Percentiles rank a stretch among this genome's conserved stretches.
Evolutionary conservation across 2,329 filamentous ascomycete species (phyloP).

Genomic region (Xylariaceae sp.): DNA sequence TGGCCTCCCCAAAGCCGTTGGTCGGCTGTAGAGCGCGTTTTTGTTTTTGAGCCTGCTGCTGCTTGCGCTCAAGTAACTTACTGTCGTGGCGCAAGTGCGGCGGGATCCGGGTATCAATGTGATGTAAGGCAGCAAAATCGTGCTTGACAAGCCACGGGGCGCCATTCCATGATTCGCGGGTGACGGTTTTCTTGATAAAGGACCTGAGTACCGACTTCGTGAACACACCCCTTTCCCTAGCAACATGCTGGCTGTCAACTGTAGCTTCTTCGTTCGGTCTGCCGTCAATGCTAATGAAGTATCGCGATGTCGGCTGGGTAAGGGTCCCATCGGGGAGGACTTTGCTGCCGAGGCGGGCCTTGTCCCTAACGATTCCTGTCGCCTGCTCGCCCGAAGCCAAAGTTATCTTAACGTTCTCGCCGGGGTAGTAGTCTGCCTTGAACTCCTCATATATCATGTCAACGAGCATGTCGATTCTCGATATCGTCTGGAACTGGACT

Average conservation of each 20-base stretch:
- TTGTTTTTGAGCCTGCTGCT: slow-evolving; percentile 57
- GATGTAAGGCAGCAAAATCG: slow-evolving; percentile 73
- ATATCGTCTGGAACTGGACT: slow-evolving; percentile 85
- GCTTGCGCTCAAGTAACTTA: slow-evolving; percentile 70
- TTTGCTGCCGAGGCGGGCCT: slow-evolving; percentile 65
- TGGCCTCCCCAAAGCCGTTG: slow-evolving; percentile 32
- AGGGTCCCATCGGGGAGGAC: slow-evolving; percentile 60
- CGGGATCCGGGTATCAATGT: slow-evolving; percentile 82
- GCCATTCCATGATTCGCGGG: slow-evolving; percentile 86
- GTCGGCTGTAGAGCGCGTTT: slow-evolving; percentile 46
- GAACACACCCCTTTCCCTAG: slow-evolving; percentile 82
- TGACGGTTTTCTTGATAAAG: slow-evolving; percentile 93
- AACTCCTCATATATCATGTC: slow-evolving; percentile 69
- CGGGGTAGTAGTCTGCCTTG: slow-evolving; percentile 84
- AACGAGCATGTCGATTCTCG: slow-evolving; percentile 75
- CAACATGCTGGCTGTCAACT: slow-evolving; percentile 75
- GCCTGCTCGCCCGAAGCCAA: slow-evolving; percentile 60
- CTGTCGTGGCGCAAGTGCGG: slow-evolving; percentile 74
- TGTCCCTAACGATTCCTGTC: slow-evolving; percentile 74
- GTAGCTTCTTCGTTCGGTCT: slow-evolving; percentile 63
- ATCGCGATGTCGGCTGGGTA: slow-evolving; percentile 66
- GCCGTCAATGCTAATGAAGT: slow-evolving; percentile 69
- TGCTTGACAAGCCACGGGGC: slow-evolving; percentile 93
- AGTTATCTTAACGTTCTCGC: slow-evolving; percentile 72
- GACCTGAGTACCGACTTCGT: slow-evolving; percentile 90